A percentile compares a stretch with the other conserved stretches of the same genome.
Conservation (phyloP, 2,329 filamentous ascomycete species). For the Tolypocladium album region DNA sequence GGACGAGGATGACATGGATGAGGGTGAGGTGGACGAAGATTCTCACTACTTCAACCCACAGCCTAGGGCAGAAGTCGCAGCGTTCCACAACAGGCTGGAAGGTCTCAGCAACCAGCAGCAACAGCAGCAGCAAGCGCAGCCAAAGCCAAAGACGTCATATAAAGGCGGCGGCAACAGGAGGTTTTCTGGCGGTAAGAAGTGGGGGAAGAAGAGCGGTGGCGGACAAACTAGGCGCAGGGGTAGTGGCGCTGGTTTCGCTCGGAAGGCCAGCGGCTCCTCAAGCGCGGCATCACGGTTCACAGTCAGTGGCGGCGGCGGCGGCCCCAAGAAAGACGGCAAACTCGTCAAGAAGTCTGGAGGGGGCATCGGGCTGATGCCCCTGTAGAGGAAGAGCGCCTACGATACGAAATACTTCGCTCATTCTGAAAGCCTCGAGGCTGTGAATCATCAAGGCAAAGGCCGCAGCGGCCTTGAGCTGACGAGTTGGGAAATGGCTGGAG, state of each 20-base stretch:
- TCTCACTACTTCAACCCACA: slow-evolving; percentile 36
- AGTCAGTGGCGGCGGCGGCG: slow-evolving; percentile 4
- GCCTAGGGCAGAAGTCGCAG: slow-evolving; percentile 18
- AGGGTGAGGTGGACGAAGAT: slow-evolving; percentile 22
- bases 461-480: not conserved
- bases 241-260: slow-evolving; percentile 11
- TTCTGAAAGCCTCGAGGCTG: not conserved
- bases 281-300: slow-evolving; percentile 9
- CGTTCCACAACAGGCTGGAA: slow-evolving; percentile 21
- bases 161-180: slow-evolving; percentile 16
- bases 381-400: slow-evolving; percentile 11
- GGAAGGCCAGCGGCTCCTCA: slow-evolving; percentile 20
- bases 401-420: not conserved
- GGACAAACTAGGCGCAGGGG: slow-evolving; percentile 20
- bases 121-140: slow-evolving; percentile 9
- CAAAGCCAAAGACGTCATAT: slow-evolving; percentile 13
- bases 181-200: slow-evolving; percentile 17
- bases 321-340: slow-evolving; percentile 16
- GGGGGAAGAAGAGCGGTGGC: slow-evolving; percentile 16
- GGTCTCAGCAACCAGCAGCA: slow-evolving; percentile 12
- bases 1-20: slow-evolving; percentile 26
- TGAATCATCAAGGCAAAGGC: not conserved
- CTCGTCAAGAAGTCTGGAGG: slow-evolving; percentile 21
- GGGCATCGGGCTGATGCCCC: slow-evolving; percentile 27
- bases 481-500: not conserved